Base-by-base conservation (phyloP, 1,139 yeast species). In the Kurtzmaniella quercitrusa region DNA sequence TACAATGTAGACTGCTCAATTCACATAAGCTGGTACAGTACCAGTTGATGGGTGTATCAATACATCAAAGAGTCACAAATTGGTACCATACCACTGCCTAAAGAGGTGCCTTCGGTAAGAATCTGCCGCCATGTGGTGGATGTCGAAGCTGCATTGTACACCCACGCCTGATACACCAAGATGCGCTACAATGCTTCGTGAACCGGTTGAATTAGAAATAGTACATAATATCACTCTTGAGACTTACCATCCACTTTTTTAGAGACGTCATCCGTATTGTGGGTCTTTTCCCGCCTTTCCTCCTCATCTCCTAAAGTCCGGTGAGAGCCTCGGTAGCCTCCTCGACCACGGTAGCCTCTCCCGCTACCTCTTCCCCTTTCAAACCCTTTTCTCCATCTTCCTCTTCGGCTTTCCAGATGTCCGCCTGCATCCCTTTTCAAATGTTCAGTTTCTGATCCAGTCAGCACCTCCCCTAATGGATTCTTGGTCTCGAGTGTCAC, bases 311-410 rank as follows among this genome's bases (percentile, higher is more conserved):
- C 40, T 14, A 14, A 11, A 8, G 23, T 14, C 23, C 31, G 12
- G 19, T 23, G 16, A 34, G 11, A 6, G 23, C 37, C 23, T 17
- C 21, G 15, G 17, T 16, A 17, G 3, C 27, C 27, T 11, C 38
- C 21, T 6, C 16, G 19, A 8, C 38, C 27, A n/a, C 38, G 17
- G 5, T 18, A 15, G 11, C 38, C 19, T 33, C 19, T 17, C 5
- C 8, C 5, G 6, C 6, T 4, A 6, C 36, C 36, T 33, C 36
- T 33, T 33, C 19, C 39, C 23, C 39, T 27, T 4, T 27, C 33
- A 10, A 6, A 15, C 15, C 18, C 23, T 19, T 49, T 50, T 34
- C 51, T 39, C 12, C 44, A 42, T 11, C 52, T 43, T 3, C 49
- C 46, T 44, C 47, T 43, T n/a, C 45, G 48, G 38, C 48, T 38